Percentiles rank a stretch among this genome's conserved stretches.
These are phyloP conservation scores for Naganishia randhawae DNA, from an alignment of 768 basidiomycete species.

Conservation along the genomic window DNA sequence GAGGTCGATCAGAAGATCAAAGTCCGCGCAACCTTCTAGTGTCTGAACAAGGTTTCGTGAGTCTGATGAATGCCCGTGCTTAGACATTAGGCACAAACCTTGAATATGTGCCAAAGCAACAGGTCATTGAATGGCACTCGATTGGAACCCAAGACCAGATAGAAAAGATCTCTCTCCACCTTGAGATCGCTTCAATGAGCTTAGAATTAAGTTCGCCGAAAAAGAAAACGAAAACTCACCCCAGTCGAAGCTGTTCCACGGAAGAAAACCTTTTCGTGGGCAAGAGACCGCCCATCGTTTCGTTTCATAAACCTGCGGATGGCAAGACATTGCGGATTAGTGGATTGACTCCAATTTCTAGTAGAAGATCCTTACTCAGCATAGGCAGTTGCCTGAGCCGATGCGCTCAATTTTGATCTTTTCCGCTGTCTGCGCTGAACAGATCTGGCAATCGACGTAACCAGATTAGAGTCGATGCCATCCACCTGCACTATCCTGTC, in stretches of 20 bases:
- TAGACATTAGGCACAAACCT: background rate
- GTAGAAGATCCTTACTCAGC: conserved; percentile 38
- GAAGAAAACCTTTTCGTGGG: conserved; percentile 11
- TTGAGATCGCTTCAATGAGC: background rate
- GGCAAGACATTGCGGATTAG: conserved; percentile 4
- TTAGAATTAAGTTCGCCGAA: background rate
- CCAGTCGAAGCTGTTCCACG: background rate
- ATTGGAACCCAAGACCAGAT: conserved; percentile 20
- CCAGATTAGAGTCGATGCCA: conserved; percentile 19
- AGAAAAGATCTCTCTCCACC: conserved; percentile 14
- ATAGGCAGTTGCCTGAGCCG: conserved; percentile 35
- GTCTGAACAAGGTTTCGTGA: conserved; percentile 4
- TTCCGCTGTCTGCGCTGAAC: conserved; percentile 31
- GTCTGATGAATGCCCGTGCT: background rate
- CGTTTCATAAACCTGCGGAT: conserved; percentile 39
- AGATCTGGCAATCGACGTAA: conserved; percentile 8
- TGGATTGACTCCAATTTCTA: background rate
- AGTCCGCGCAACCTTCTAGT: conserved; percentile 10
- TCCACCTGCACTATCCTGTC: conserved; percentile 33
- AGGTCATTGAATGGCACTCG: conserved; percentile 18
- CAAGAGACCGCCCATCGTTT: conserved; percentile 32
- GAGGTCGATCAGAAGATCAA: conserved; percentile 23
- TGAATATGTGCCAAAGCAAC: conserved; percentile 24
- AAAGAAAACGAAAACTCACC: background rate
- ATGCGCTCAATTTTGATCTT: conserved; percentile 27